Evolutionary conservation across 108 stramenopile species (phyloP), one percentile per base, ranked within the genome.

Genomic region (Schizochytrium sp.): DNA sequence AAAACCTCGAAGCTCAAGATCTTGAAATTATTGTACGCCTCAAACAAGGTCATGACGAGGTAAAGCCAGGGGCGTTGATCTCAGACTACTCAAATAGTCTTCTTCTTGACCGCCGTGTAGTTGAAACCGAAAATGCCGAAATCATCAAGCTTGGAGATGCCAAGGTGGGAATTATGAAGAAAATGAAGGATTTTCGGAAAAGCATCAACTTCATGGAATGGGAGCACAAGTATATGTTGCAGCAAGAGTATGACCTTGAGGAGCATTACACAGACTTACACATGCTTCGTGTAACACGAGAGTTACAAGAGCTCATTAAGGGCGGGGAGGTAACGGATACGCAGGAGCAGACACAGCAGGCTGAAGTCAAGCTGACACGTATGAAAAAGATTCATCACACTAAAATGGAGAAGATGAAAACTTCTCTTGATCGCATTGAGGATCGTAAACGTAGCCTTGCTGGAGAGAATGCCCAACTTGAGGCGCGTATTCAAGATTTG

Each of bases 221-320:
- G 95, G 91, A 93, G 56, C 90, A 89, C 56, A 87, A 89, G 5
- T 92, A 92, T 87, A 61, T 92, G 41, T 87, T 91, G 44, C 56
- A 13, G 45, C 57, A 92, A 88, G 92, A 73, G 55, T 90, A 88
- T 56, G 93, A 94, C 87, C 60, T 88, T 50, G 89, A 94, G 61
- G 92, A 92, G 60, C 92, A 94, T 87, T 94, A 92, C 89, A 93
- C 72, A 7, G 95, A 95, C 87, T 69, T 94, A 28, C 94, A 94
- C 76, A 90, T 95, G 46, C 72, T 95, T 61, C 72, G 94, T 3
- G 95, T 95, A 19, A 95, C 93, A 49, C 92, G 93, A 61, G 91
- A 93, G 61, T 92, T 95, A 12, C 93, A 95, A 88, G 88, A 91
- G 50, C 72, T 94, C 56, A 69, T 94, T 41, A 91, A 91, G 72